Evolutionary conservation across 169 alveolate genomes (phyloP), one percentile per base, ranked within the genome.

Genomic region (Fabrea salina): DNA sequence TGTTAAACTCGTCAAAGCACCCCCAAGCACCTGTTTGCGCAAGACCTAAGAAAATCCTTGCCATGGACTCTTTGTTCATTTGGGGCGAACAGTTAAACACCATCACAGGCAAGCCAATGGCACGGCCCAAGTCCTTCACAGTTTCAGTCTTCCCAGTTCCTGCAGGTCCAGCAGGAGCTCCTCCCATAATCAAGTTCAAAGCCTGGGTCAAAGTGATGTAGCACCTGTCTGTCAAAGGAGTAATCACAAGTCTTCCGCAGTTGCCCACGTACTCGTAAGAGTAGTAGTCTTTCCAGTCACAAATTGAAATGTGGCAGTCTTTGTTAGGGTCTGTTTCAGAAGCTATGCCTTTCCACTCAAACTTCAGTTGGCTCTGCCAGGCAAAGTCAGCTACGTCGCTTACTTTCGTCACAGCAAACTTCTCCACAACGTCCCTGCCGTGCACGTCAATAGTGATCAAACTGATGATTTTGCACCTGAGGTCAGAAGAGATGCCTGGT

Each of bases 21-120:
- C 99, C 99, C 99, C 99, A 98, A 85, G 96, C 95, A 50, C 99
- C 99, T 49, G 98, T 92, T 85, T 96, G 93, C 11, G 97, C 89
- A 1, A 96, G 93, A 44, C 99, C 99, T 76, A 96, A 89, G 90
- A 97, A 98, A 64, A 98, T 98, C 58, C 96, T 92, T 11, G 98
- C 98, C 97, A 96, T 96, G 41, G 98, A 94, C 67, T 95, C 91
- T 80, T 93, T 93, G 83, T 91, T 92, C 95, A 93, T 89, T 79
- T 93, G 90, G 57, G 91, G 96, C 32, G 95, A 89, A 80, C 97
- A 93, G 82, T 93, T 93, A 79, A 88, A 88, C 80, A 93, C 97
- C 81, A 93, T 91, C 59, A 91, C 96, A 32, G 90, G 91, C 33
- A 89, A 68, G 32, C 97, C 97, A 33, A 91, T 83, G 22, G 94